A percentile compares a stretch with the other conserved stretches of the same genome.
phyloP scores from a whole-genome alignment of 768 basidiomycete genomes.

The Suillus tomentosus region DNA sequence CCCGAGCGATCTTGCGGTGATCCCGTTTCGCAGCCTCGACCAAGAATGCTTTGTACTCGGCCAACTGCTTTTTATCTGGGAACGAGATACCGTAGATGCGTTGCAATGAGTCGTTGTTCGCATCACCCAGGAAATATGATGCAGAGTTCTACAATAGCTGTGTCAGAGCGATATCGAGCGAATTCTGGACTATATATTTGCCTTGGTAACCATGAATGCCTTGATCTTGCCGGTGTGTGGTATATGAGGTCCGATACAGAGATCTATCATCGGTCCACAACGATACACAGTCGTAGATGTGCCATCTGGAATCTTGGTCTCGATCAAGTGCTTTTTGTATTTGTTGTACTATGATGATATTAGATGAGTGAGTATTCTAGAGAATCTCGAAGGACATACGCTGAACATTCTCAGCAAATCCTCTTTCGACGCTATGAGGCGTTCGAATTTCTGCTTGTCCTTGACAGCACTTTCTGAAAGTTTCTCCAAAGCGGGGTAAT shows the following conservation, averaged over 20 bases:
- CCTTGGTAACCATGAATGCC: slow-evolving; percentile 96
- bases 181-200: slow-evolving; percentile 27
- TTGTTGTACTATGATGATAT: slow-evolving; percentile 82
- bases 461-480: slow-evolving; percentile 86
- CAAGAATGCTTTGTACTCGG: slow-evolving; percentile 94
- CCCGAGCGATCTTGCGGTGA: slow-evolving; percentile 95
- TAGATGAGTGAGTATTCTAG: slow-evolving; percentile 1
- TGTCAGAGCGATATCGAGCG: slow-evolving; percentile 4
- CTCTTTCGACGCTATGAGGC: slow-evolving; percentile 91
- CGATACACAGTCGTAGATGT: slow-evolving; percentile 97
- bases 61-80: slow-evolving; percentile 94
- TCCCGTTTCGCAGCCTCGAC: slow-evolving; percentile 98
- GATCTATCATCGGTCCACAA: slow-evolving; percentile 97
- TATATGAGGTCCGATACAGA: slow-evolving; percentile 96
- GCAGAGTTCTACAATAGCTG: slow-evolving; percentile 74
- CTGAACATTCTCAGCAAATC: slow-evolving; percentile 95
- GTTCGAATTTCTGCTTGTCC: slow-evolving; percentile 97
- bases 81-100: slow-evolving; percentile 98
- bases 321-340: slow-evolving; percentile 95
- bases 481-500: slow-evolving; percentile 90
- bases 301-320: slow-evolving; percentile 94
- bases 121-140: slow-evolving; percentile 95
- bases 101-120: slow-evolving; percentile 91
- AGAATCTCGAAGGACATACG: slow-evolving; percentile 49
- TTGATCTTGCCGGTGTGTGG: slow-evolving; percentile 98